Evolutionary conservation across 306 rosid genomes (phyloP), one percentile per base, ranked within the genome.

Genomic region (Inga laurina): DNA sequence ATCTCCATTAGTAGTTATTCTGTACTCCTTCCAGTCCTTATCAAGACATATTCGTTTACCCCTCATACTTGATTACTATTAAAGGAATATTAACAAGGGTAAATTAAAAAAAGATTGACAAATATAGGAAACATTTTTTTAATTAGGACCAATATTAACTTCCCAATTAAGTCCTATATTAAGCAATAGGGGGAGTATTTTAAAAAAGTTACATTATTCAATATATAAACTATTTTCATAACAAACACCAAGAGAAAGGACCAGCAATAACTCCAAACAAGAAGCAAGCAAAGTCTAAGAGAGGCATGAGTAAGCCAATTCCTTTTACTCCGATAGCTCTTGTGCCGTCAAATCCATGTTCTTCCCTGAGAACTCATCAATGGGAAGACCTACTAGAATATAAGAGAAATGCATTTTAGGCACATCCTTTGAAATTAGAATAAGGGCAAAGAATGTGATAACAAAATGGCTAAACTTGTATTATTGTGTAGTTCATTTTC

Each of bases 251-350:
- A 34, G 76, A 81, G 81, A 72, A 77, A 10, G 11, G 49, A 32
- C 2, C 64, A 61, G 74, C 81, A 54, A 62, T 37, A 76, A 37
- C 70, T 18, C 51, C 35, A 44, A 15, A 52, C 24, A 75, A 70
- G 27, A 67, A 48, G 59, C 43, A 83, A 61, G 76, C 76, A 68
- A 12, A 45, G 57, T 79, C 84, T 86, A 92, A 14, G 95, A 88
- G 84, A 94, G 96, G 92, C 98, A 94, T 19, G 98, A 93, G 88
- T 94, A 94, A 22, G 99, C 99, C 88, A 97, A 83, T 8, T 86
- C 93, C 88, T 97, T 97, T 46, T 97, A 98, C 92, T 97, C 97
- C 0, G 90, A 84, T 16, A 97, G 95, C 88, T 97, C 98, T 64
- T 85, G 93, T 0, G 94, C 97, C 2, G 98, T 97, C 85, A 81